Percentiles rank a stretch among this genome's conserved stretches.
Evolutionary conservation across 1,284 basidiomycete genomes (phyloP).

Genomic region (Lentinus polychrous): DNA sequence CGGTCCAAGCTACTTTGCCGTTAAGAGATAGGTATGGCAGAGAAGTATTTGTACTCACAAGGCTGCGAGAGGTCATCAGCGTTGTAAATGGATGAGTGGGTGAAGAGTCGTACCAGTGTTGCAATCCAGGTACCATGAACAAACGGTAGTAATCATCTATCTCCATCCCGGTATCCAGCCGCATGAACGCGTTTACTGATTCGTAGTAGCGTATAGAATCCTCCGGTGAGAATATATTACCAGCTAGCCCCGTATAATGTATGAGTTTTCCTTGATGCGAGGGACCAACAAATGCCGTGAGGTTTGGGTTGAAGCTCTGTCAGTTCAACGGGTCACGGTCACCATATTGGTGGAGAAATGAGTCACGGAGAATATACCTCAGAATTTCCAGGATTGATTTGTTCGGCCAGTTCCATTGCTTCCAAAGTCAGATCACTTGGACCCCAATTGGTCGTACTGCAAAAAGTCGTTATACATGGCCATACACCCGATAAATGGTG

Average conservation of each 20-base stretch:
- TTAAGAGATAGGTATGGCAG: too few species aligned
- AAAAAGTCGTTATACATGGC: too few species aligned
- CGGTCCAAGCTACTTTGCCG: constrained; percentile 17
- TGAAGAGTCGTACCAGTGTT: constrained; percentile 23
- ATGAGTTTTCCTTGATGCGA: neutral
- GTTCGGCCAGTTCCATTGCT: constrained; percentile 10
- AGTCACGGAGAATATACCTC: constrained; percentile 12
- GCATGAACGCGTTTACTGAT: constrained; percentile 22
- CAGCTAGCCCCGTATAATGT: constrained; percentile 10
- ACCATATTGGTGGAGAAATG: too few species aligned
- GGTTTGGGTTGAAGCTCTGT: constrained; percentile 20
- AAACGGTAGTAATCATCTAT: constrained; percentile 32
- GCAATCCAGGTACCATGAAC: constrained; percentile 37
- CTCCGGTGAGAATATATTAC: constrained; percentile 18
- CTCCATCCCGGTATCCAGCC: constrained; percentile 16
- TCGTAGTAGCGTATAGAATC: constrained; percentile 30
- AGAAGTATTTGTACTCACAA: too few species aligned
- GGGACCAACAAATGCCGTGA: constrained; percentile 1
- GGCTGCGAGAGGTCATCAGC: too few species aligned
- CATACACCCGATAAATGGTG: too few species aligned
- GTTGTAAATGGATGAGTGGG: too few species aligned
- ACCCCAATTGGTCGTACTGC: too few species aligned
- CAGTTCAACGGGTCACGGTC: too few species aligned
- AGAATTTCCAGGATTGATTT: constrained; percentile 16
- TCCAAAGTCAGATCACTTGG: too few species aligned